These are phyloP conservation scores for Tylopilus felleus DNA, from an alignment of 768 basidiomycete species.

Conservation along the genomic window DNA sequence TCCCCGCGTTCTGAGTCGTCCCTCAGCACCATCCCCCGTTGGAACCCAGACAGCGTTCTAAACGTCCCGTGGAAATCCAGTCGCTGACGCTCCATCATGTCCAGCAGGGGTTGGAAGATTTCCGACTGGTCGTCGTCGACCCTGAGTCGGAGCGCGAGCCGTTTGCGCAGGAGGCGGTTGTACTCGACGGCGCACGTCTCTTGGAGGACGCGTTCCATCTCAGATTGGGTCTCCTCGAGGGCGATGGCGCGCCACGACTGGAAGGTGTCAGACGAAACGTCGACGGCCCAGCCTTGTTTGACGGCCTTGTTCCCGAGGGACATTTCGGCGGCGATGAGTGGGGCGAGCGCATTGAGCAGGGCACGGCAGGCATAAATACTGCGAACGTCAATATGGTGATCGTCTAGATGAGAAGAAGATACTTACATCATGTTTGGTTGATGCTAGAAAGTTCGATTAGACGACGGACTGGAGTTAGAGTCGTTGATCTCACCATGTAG, in stretches of 20 bases:
- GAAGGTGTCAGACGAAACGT: constrained; percentile 48
- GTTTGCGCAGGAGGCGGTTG: constrained; percentile 67
- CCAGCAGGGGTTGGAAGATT: constrained; percentile 67
- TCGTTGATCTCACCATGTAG: constrained; percentile 44
- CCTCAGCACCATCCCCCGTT: constrained; percentile 34
- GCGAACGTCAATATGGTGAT: constrained; percentile 6
- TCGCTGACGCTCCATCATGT: constrained; percentile 63
- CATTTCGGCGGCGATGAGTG: constrained; percentile 81
- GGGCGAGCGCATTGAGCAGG: constrained; percentile 72
- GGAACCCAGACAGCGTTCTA: constrained; percentile 66
- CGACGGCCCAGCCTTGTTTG: constrained; percentile 60
- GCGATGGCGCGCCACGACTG: constrained; percentile 61
- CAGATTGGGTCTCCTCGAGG: constrained; percentile 47
- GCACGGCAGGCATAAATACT: constrained; percentile 79
- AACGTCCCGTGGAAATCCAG: constrained; percentile 92
- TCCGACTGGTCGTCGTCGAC: constrained; percentile 55
- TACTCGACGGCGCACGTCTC: constrained; percentile 63
- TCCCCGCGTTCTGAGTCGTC: constrained; percentile 11
- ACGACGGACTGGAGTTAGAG: background rate
- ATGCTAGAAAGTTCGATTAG: constrained; percentile 36
- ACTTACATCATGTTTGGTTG: constrained; percentile 81
- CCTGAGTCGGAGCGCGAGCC: constrained; percentile 68
- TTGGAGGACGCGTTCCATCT: constrained; percentile 61
- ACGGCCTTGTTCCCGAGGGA: constrained; percentile 48
- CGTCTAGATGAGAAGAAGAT: background rate